phyloP scores from a whole-genome alignment of 2,329 filamentous ascomycete genomes.

The Volutella citrinella region DNA sequence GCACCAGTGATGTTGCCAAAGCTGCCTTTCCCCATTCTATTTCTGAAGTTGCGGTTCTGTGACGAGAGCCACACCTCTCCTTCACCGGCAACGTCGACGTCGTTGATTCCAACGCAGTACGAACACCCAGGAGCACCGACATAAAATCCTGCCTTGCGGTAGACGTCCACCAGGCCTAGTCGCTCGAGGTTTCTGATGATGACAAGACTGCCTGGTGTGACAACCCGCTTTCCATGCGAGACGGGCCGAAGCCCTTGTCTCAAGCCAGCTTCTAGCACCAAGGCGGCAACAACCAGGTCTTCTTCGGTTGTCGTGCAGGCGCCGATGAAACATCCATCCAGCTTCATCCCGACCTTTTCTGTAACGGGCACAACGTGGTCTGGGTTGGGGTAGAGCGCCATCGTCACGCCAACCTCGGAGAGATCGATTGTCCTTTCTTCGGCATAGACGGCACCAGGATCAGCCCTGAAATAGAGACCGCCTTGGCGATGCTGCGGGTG shows the following conservation, averaged over 20 bases:
- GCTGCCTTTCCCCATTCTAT: conserved; percentile 36
- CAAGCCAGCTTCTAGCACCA: conserved; percentile 38
- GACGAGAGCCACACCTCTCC: conserved; percentile 42
- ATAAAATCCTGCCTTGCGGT: conserved; percentile 37
- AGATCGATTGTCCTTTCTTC: conserved; percentile 35
- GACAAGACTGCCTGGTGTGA: conserved; percentile 36
- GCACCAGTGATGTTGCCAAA: conserved; percentile 44
- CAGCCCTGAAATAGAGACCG: conserved; percentile 35
- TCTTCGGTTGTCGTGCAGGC: conserved; percentile 44
- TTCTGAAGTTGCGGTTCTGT: conserved; percentile 43
- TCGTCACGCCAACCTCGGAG: conserved; percentile 31
- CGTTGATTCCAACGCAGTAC: conserved; percentile 41
- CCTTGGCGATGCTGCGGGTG: conserved; percentile 19
- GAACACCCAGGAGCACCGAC: conserved; percentile 39
- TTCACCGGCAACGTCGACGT: conserved; percentile 34
- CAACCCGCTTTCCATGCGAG: conserved; percentile 33
- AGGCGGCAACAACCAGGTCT: conserved; percentile 37
- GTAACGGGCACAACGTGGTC: conserved; percentile 40
- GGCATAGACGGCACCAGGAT: conserved; percentile 34
- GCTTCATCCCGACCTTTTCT: conserved; percentile 24
- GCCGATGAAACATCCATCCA: conserved; percentile 43
- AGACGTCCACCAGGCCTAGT: conserved; percentile 33
- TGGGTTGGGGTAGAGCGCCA: conserved; percentile 39
- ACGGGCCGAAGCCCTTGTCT: conserved; percentile 27
- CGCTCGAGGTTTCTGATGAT: conserved; percentile 33